These are phyloP conservation scores for Melastoma candidum DNA, from an alignment of 441 rosid species.

Conservation along the genomic window DNA sequence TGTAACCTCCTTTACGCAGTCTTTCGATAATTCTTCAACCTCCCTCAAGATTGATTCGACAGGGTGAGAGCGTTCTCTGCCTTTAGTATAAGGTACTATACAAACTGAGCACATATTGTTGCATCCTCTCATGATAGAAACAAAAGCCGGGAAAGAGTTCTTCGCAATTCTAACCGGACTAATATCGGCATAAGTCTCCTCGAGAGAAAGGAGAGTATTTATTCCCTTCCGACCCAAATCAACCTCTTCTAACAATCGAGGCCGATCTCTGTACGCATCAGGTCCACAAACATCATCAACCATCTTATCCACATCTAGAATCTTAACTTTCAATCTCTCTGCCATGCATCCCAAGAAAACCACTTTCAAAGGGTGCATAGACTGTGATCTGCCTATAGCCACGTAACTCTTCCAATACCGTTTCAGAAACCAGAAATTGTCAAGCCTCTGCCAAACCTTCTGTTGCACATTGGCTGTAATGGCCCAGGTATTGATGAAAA, in stretches of 20 bases:
- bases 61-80: slow-evolving; percentile 83
- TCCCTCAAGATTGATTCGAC: slow-evolving; percentile 82
- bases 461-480: slow-evolving; percentile 89
- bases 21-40: slow-evolving; percentile 71
- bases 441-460: slow-evolving; percentile 93
- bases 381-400: slow-evolving; percentile 56
- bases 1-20: slow-evolving; percentile 85
- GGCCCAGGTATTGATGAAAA: slow-evolving; percentile 83
- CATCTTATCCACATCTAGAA: slow-evolving; percentile 90
- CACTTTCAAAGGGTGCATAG: slow-evolving; percentile 69
- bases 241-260: slow-evolving; percentile 71
- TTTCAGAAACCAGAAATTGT: slow-evolving; percentile 90
- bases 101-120: slow-evolving; percentile 97
- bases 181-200: slow-evolving; percentile 90
- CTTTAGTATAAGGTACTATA: slow-evolving; percentile 93
- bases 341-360: slow-evolving; percentile 97
- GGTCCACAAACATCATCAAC: slow-evolving; percentile 97
- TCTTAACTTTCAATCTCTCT: slow-evolving; percentile 83
- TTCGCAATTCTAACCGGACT: slow-evolving; percentile 64
- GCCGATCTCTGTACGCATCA: slow-evolving; percentile 92
- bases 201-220: slow-evolving; percentile 85
- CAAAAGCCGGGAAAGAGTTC: slow-evolving; percentile 66
- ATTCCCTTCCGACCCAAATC: slow-evolving; percentile 91
- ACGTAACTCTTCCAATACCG: slow-evolving; percentile 79
- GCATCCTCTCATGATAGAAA: slow-evolving; percentile 93